Percentiles rank a stretch among this genome's conserved stretches.
Conservation (phyloP, 192 early-diverging fungal species). For the Coemansia sp. region DNA sequence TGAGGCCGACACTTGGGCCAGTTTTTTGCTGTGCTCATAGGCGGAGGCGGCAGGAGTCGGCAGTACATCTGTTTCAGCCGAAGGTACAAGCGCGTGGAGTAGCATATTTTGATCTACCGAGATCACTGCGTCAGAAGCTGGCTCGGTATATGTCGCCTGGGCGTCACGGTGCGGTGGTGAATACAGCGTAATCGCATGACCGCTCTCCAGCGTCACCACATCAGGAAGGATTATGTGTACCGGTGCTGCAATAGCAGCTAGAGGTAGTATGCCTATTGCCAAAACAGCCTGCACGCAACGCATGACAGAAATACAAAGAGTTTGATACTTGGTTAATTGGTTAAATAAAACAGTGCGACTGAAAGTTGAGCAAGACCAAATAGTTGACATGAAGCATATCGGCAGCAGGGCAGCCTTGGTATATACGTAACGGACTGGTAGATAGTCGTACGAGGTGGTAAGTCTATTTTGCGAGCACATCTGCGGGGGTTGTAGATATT, state of each 20-base stretch:
- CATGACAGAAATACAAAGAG: background rate
- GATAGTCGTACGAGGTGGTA: background rate
- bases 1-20: background rate
- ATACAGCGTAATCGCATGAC: constrained; percentile 24
- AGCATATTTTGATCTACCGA: constrained; percentile 38
- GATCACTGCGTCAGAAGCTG: constrained; percentile 11
- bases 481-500: background rate
- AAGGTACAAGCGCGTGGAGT: constrained; percentile 13
- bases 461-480: background rate
- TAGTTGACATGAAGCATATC: background rate
- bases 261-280: background rate
- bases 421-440: background rate
- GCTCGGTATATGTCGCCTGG: background rate
- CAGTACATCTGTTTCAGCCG: background rate
- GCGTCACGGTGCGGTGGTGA: constrained; percentile 10
- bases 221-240: constrained; percentile 36
- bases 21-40: constrained; percentile 3
- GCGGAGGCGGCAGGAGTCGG: background rate
- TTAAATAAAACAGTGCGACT: constrained; percentile 5
- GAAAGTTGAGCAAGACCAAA: background rate
- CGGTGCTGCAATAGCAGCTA: constrained; percentile 14
- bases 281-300: background rate
- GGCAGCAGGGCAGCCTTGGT: background rate
- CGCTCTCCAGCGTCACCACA: constrained; percentile 27
- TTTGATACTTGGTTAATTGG: background rate